phyloP scores from a whole-genome alignment of 495 filamentous ascomycete genomes.

The Hypoxylon fuscum region DNA sequence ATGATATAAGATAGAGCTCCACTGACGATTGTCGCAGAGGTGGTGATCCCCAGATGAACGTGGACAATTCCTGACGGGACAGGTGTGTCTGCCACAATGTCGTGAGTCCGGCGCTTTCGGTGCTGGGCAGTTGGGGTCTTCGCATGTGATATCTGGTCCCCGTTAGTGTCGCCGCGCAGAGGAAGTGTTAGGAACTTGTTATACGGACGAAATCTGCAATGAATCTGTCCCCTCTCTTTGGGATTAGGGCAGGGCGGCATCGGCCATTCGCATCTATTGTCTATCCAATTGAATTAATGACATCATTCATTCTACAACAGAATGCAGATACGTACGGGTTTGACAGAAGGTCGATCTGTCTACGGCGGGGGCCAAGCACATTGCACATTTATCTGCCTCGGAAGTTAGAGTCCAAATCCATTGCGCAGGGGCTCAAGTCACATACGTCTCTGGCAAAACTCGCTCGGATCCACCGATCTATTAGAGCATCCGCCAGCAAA shows the following conservation, averaged over 20 bases:
- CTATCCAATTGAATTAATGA: conserved; percentile 24
- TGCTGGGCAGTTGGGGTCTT: conserved; percentile 22
- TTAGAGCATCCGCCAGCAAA: neutral
- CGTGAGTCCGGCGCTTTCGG: conserved; percentile 25
- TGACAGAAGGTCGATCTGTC: neutral
- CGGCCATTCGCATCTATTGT: conserved; percentile 40
- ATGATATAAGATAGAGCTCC: neutral
- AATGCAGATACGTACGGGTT: neutral
- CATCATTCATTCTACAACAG: neutral
- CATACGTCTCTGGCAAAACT: conserved; percentile 18
- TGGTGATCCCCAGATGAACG: conserved; percentile 20
- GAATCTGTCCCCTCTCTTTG: neutral
- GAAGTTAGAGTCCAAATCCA: neutral
- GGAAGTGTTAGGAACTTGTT: neutral
- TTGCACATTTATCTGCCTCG: neutral
- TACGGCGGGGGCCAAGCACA: neutral
- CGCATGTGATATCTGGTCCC: conserved; percentile 15
- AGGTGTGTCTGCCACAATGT: conserved; percentile 44
- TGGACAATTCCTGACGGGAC: conserved; percentile 39
- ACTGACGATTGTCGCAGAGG: conserved; percentile 46
- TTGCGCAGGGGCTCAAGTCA: neutral
- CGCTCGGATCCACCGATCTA: too few species aligned
- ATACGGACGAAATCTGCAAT: conserved; percentile 14
- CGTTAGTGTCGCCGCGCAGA: neutral
- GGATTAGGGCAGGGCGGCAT: neutral